Percentiles rank a stretch among this genome's conserved stretches.
phyloP scores from a whole-genome alignment of 83 land plant species.

The Diphasiastrum complanatum region DNA sequence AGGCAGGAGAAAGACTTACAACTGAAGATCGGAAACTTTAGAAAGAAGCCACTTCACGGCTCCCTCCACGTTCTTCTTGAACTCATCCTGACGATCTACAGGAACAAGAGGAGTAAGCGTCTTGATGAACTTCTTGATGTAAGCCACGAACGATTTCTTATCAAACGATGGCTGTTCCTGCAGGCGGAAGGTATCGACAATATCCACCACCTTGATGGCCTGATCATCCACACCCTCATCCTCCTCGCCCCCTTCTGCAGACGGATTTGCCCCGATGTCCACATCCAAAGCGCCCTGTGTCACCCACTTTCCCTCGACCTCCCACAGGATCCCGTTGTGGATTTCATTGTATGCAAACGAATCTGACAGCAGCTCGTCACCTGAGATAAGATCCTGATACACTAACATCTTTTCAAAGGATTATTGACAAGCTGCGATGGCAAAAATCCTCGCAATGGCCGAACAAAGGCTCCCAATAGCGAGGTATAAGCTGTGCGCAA shows the following conservation, averaged over 20 bases:
- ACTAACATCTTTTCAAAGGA: too few species aligned
- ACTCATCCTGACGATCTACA: constrained; percentile 40
- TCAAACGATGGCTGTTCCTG: constrained; percentile 82
- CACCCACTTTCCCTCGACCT: constrained; percentile 62
- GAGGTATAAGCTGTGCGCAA: too few species aligned
- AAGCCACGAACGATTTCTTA: constrained; percentile 60
- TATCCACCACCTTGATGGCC: constrained; percentile 87
- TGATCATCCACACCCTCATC: constrained; percentile 81
- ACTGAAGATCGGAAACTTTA: constrained; percentile 59
- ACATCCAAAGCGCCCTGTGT: constrained; percentile 81
- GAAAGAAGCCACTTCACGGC: constrained; percentile 64
- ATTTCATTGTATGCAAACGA: constrained; percentile 14
- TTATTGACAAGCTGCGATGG: too few species aligned
- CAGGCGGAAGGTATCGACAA: constrained; percentile 86
- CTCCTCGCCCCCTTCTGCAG: constrained; percentile 69
- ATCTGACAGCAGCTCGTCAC: constrained; percentile 23
- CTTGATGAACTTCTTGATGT: constrained; percentile 58
- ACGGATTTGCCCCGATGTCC: constrained; percentile 93
- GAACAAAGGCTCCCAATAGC: too few species aligned
- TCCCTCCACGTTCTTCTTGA: constrained; percentile 58
- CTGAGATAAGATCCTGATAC: too few species aligned
- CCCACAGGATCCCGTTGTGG: constrained; percentile 16
- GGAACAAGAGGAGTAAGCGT: constrained; percentile 23
- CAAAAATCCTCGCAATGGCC: too few species aligned
- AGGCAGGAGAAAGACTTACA: constrained; percentile 54